These are phyloP conservation scores for Claviceps fusiformis DNA, from an alignment of 2,329 filamentous ascomycete genomes.

Conservation along the genomic window DNA sequence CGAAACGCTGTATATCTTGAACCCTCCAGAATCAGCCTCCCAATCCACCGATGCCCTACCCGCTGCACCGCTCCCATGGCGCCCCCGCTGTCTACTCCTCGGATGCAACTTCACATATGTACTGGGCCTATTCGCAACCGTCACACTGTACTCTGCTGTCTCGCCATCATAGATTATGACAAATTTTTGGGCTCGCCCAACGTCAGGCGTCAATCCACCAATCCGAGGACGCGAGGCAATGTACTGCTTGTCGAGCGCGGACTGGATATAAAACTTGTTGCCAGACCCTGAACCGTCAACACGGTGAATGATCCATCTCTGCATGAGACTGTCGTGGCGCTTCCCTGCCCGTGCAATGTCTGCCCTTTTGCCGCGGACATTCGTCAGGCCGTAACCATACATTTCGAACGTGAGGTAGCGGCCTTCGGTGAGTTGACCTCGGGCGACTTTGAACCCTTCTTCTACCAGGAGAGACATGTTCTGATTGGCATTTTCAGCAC, in stretches of 20 bases:
- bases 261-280: constrained; percentile 12
- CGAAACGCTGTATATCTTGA: constrained; percentile 6
- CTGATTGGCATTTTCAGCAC: constrained; percentile 45
- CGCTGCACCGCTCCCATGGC: neutral
- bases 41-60: neutral
- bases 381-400: constrained; percentile 25
- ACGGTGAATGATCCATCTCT: constrained; percentile 36
- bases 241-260: constrained; percentile 14
- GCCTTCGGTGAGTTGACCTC: constrained; percentile 38
- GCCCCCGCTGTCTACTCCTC: neutral
- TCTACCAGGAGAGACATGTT: constrained; percentile 65
- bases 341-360: constrained; percentile 4
- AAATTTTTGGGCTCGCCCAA: constrained; percentile 5
- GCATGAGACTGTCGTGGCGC: constrained; percentile 24
- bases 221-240: constrained; percentile 27
- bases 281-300: constrained; percentile 13
- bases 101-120: neutral
- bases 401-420: constrained; percentile 36
- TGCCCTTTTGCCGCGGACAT: constrained; percentile 14
- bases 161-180: constrained; percentile 2
- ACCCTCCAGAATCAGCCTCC: neutral
- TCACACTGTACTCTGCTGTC: constrained; percentile 4
- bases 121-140: neutral
- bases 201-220: constrained; percentile 6
- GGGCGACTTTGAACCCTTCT: constrained; percentile 37